phyloP scores from a whole-genome alignment of 345 rosid genomes.

The Melastoma malabathricum region DNA sequence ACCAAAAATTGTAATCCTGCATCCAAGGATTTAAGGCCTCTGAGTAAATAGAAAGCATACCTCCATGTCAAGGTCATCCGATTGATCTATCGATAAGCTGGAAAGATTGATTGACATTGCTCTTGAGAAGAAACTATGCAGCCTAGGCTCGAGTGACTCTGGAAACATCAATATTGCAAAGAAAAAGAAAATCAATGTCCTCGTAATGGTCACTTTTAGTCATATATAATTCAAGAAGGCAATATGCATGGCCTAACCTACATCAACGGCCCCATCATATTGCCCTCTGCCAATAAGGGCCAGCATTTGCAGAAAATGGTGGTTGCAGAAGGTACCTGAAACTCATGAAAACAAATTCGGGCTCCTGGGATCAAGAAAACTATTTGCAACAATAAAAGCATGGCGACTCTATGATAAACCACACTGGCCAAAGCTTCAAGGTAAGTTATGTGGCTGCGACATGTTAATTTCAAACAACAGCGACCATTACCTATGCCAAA shows the following conservation, averaged over 20 bases:
- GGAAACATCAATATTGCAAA: slow-evolving; percentile 10
- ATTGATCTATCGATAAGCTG: slow-evolving; percentile 38
- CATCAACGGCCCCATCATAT: slow-evolving; percentile 49
- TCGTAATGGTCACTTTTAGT: background rate
- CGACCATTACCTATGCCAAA: slow-evolving; percentile 66
- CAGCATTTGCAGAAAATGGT: slow-evolving; percentile 72
- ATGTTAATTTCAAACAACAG: background rate
- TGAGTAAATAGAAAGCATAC: slow-evolving; percentile 19
- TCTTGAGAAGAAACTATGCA: slow-evolving; percentile 38
- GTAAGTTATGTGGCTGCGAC: too few species aligned
- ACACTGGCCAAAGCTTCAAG: background rate
- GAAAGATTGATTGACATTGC: slow-evolving; percentile 49
- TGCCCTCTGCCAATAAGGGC: slow-evolving; percentile 58
- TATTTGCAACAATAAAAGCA: background rate
- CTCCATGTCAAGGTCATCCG: slow-evolving; percentile 68
- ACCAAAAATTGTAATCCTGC: background rate
- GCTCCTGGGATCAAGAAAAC: background rate
- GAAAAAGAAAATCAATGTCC: background rate
- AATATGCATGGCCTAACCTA: slow-evolving; percentile 26
- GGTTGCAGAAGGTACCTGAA: slow-evolving; percentile 87
- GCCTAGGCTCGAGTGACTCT: slow-evolving; percentile 48
- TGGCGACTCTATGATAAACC: background rate
- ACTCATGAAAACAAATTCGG: background rate
- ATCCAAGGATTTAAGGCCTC: background rate
- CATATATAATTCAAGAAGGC: background rate